Conservation (phyloP, 225 moss, liverwort and hornwort genomes). For the Bryoerythrophyllum caledonicum region DNA sequence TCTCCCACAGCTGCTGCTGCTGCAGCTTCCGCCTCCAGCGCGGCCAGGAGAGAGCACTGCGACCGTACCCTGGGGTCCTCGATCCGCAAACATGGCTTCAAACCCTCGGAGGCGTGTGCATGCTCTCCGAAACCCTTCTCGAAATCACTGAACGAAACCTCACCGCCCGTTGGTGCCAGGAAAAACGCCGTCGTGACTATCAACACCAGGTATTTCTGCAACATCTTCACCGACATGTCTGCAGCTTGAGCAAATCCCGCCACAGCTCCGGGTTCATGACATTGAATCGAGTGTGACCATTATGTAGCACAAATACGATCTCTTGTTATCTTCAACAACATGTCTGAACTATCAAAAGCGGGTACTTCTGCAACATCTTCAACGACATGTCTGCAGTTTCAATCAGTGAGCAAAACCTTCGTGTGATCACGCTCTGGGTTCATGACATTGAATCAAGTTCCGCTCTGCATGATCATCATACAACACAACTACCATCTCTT, state of each 20-base stretch:
- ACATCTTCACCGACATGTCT: not conserved
- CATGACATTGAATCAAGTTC: no score
- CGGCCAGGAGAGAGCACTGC: slow-evolving; percentile 36
- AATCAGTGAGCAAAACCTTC: no score
- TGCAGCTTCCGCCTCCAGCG: slow-evolving; percentile 36
- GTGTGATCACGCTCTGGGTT: no score
- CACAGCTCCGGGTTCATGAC: no score
- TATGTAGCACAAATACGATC: not conserved
- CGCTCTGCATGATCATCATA: not conserved
- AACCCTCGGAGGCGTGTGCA: slow-evolving; percentile 8
- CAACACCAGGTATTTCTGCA: not conserved
- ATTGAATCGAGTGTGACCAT: not conserved
- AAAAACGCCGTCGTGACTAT: slow-evolving; percentile 14
- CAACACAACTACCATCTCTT: not conserved
- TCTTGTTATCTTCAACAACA: not conserved
- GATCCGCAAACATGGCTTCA: slow-evolving; percentile 34
- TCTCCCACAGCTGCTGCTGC: not conserved
- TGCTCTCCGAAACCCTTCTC: slow-evolving; percentile 35
- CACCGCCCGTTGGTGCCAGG: not conserved
- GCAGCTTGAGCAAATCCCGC: no score
- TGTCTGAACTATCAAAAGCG: not conserved
- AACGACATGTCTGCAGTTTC: no score
- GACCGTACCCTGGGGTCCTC: slow-evolving; percentile 41
- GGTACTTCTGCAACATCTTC: no score
- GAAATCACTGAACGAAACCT: slow-evolving; percentile 27